phyloP scores from a whole-genome alignment of 2,329 filamentous ascomycete genomes.

The Aspergillus fumigatus region DNA sequence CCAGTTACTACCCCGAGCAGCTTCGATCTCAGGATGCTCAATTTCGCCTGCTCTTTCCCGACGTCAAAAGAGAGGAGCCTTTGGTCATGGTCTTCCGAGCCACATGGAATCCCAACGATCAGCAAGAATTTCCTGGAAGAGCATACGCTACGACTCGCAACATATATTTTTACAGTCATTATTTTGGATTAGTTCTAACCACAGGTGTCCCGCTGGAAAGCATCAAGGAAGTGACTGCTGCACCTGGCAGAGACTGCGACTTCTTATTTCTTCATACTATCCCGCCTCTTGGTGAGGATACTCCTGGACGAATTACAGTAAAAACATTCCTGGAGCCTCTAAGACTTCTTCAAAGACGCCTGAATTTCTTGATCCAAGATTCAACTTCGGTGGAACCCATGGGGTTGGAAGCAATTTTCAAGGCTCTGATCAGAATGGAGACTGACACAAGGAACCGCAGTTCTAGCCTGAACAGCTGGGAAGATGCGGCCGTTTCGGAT shows the following conservation, averaged over 20 bases:
- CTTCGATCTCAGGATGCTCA: constrained; percentile 85
- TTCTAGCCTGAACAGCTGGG: constrained; percentile 84
- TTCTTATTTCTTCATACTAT: constrained; percentile 82
- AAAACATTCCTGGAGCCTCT: constrained; percentile 92
- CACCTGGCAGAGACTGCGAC: constrained; percentile 85
- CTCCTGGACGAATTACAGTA: constrained; percentile 71
- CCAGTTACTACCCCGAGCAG: constrained; percentile 73
- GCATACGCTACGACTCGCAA: constrained; percentile 83
- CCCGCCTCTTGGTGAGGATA: constrained; percentile 56
- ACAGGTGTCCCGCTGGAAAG: constrained; percentile 70
- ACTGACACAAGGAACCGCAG: constrained; percentile 55
- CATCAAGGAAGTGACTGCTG: constrained; percentile 84
- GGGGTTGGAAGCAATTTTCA: constrained; percentile 65
- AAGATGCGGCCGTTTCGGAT: constrained; percentile 68
- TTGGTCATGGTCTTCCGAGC: constrained; percentile 89
- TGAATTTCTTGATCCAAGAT: constrained; percentile 82
- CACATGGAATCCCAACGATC: constrained; percentile 75
- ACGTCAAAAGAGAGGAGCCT: constrained; percentile 71
- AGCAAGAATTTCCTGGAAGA: constrained; percentile 74
- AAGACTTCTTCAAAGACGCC: constrained; percentile 70
- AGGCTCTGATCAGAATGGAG: constrained; percentile 70
- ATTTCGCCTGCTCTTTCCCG: constrained; percentile 86
- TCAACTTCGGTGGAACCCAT: constrained; percentile 67
- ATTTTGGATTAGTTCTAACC: constrained; percentile 83
- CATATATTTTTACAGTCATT: constrained; percentile 95